Conservation (phyloP, 1,284 basidiomycete species). For the Rhodotorula sp. region DNA sequence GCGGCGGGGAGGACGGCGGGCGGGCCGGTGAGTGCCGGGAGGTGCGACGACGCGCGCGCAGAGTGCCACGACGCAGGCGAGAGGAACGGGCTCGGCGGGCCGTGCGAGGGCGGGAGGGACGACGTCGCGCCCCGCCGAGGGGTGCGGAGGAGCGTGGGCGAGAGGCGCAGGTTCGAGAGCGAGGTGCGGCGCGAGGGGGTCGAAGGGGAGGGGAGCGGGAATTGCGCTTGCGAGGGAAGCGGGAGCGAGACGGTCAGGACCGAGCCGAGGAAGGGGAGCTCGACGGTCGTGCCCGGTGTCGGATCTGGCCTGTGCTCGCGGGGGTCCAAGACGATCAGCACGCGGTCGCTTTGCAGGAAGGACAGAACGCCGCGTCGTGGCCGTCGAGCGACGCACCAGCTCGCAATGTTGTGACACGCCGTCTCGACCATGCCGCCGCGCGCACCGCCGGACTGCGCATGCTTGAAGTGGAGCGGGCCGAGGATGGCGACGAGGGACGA, state of each 20-base stretch:
- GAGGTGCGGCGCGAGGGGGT: too few relatives aligned
- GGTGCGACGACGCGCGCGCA: not conserved
- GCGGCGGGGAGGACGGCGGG: not conserved
- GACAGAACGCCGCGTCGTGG: slow-evolving; percentile 48
- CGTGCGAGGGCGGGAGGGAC: not conserved
- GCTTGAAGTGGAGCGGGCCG: slow-evolving; percentile 72
- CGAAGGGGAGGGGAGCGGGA: not conserved
- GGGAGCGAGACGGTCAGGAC: slow-evolving; percentile 74
- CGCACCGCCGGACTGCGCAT: slow-evolving; percentile 48
- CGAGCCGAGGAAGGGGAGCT: slow-evolving; percentile 77
- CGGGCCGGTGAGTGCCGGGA: not conserved
- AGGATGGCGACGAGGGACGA: slow-evolving; percentile 67
- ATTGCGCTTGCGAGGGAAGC: slow-evolving; percentile 49
- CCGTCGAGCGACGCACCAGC: slow-evolving; percentile 64
- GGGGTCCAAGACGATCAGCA: not conserved
- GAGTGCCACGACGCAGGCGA: not conserved
- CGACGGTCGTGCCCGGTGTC: slow-evolving; percentile 62
- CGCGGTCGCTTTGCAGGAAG: not conserved
- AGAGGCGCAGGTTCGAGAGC: not conserved
- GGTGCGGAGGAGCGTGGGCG: too few relatives aligned
- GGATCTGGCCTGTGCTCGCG: slow-evolving; percentile 63
- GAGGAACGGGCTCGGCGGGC: not conserved
- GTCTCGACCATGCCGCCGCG: slow-evolving; percentile 78
- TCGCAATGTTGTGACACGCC: slow-evolving; percentile 79
- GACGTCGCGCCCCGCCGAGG: not conserved